Base-by-base conservation (phyloP, 768 basidiomycete genomes). In the Amanita polypyramis region DNA sequence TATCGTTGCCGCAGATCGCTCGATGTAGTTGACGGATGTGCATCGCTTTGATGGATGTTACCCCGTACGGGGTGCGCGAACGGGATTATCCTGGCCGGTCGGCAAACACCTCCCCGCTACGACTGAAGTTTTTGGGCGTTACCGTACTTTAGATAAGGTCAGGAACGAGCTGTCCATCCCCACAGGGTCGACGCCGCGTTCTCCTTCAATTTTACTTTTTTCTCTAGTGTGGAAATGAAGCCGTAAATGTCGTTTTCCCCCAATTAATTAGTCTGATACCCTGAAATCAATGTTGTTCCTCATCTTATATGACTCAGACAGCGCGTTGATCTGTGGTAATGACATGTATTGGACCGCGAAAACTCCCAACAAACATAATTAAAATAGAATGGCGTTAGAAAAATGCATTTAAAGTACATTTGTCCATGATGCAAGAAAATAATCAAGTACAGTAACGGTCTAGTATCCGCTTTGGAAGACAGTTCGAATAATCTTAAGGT, bases 401-500 rank as follows among this genome's bases (percentile, higher is more conserved):
- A n/a, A 42, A 15, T 49, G 47, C 39, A 34, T 42, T 49, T 42
- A 27, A 42, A 42, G 29, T 49, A 49, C 47, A 49, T 23, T 4
- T 46, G 45, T 35, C 39, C 17, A 17, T 14, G 38, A 47, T 47
- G 47, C 45, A 46, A 46, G 44, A 46, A 46, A 38, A 41, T 32
- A 49, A 19, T 23, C 33, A 38, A 19, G 47, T 40, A 48, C 39
- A 30, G 30, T 12, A 46, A 37, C 21, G 23, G 14, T 27, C 21
- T 15, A 49, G 41, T 30, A 15, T 49, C 47, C 17, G n/a, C 23
- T 32, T 41, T 21, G 34, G 37, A 27, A 42, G 45, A 37, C 45
- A 49, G 47, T 20, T 5, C 47, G 15, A 39, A 41, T 40, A 47
- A 34, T 38, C 25, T 34, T 49, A 40, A 34, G 23, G 38, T 49